Percentiles rank a stretch among this genome's conserved stretches.
These are phyloP conservation scores for Fomes fomentarius DNA, from an alignment of 1,284 basidiomycete species.

Conservation along the genomic window DNA sequence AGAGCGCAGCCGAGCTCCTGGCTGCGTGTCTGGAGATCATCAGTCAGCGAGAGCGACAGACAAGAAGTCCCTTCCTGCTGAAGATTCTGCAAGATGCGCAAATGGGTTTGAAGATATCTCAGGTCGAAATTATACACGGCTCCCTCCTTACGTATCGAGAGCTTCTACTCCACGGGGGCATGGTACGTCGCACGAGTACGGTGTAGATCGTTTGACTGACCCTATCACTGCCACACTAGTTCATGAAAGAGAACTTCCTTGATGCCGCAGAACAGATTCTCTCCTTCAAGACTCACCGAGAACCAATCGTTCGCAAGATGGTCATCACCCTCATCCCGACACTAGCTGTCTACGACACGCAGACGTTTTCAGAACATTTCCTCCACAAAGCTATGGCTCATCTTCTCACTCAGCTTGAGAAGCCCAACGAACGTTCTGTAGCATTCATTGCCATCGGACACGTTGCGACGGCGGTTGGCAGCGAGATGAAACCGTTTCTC, in stretches of 20 bases:
- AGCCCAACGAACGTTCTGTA: constrained; percentile 90
- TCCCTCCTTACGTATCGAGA: constrained; percentile 93
- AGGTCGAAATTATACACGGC: constrained; percentile 90
- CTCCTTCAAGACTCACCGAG: constrained; percentile 86
- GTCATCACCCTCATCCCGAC: constrained; percentile 94
- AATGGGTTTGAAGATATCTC: constrained; percentile 79
- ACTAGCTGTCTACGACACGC: constrained; percentile 92
- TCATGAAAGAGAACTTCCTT: constrained; percentile 91
- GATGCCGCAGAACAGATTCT: constrained; percentile 93
- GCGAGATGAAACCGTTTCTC: constrained; percentile 95
- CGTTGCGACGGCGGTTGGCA: constrained; percentile 89
- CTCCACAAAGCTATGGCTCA: constrained; percentile 93
- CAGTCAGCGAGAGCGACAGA: constrained; percentile 69
- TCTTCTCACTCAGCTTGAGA: constrained; percentile 86
- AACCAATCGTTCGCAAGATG: constrained; percentile 86
- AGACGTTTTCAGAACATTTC: constrained; percentile 88
- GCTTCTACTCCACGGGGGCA: constrained; percentile 90
- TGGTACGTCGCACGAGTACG: constrained; percentile 55
- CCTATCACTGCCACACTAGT: constrained; percentile 48
- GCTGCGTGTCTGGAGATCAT: constrained; percentile 90
- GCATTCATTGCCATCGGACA: constrained; percentile 98
- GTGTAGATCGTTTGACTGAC: background rate
- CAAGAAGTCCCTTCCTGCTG: constrained; percentile 67
- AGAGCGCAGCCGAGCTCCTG: constrained; percentile 89
- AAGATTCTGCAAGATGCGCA: constrained; percentile 92